Conservation (phyloP, 2,329 filamentous ascomycete genomes). For the Paracorniculantispora psalliotae region DNA sequence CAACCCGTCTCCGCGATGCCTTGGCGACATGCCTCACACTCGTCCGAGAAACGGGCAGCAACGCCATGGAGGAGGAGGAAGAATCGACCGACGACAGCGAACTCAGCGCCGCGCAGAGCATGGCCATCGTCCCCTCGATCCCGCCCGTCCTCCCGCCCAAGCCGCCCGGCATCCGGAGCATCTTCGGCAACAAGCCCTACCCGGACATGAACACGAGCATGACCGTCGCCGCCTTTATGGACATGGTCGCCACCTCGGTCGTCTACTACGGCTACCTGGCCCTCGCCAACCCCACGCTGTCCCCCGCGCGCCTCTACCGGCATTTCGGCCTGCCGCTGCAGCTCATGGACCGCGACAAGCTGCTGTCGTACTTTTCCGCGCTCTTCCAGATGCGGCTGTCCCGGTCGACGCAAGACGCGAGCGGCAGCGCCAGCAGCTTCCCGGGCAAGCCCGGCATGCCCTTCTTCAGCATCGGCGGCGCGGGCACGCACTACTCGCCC, state of each 20-base stretch:
- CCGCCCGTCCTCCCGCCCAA: background rate
- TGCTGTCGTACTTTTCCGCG: constrained; percentile 16
- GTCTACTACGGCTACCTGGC: constrained; percentile 16
- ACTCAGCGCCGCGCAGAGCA: background rate
- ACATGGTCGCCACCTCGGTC: constrained; percentile 12
- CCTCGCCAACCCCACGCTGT: constrained; percentile 14
- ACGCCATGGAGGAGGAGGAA: background rate
- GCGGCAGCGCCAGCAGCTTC: background rate
- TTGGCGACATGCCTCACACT: constrained; percentile 15
- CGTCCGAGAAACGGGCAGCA: constrained; percentile 2
- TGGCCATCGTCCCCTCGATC: constrained; percentile 4
- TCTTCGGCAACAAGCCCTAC: constrained; percentile 9
- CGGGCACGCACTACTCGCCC: constrained; percentile 43
- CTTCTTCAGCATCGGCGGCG: constrained; percentile 59
- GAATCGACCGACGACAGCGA: background rate
- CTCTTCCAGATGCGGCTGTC: constrained; percentile 14
- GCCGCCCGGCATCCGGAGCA: background rate
- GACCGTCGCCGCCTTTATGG: constrained; percentile 15
- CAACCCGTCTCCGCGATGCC: constrained; percentile 14
- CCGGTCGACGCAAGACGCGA: background rate
- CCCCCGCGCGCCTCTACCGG: constrained; percentile 9
- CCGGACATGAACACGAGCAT: constrained; percentile 8
- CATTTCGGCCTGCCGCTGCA: constrained; percentile 15
- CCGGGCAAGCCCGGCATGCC: constrained; percentile 30
- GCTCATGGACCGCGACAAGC: constrained; percentile 12